phyloP scores from a whole-genome alignment of 805 yeast species.

The Ogataea paraovalis region DNA sequence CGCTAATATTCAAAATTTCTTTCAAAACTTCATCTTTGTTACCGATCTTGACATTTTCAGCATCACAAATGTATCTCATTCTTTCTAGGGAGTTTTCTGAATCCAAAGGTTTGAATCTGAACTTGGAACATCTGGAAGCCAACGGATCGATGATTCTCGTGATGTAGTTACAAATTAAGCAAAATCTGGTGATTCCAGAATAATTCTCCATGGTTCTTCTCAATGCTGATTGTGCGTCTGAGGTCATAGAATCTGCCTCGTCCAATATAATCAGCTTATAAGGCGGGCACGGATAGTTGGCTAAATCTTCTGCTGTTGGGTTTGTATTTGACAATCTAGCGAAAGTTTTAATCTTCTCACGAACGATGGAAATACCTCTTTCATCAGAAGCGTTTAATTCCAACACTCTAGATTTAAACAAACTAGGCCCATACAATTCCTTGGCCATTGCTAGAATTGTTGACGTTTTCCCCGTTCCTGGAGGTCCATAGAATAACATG shows the following conservation, averaged over 20 bases:
- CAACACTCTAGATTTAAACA: constrained; percentile 66
- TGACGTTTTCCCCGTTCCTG: constrained; percentile 91
- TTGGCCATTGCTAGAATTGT: constrained; percentile 80
- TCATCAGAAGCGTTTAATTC: constrained; percentile 90
- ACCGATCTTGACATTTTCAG: constrained; percentile 39
- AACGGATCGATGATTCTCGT: constrained; percentile 95
- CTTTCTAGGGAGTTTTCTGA: constrained; percentile 66
- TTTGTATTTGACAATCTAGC: constrained; percentile 83
- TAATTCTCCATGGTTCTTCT: constrained; percentile 93
- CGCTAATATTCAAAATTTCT: constrained; percentile 65
- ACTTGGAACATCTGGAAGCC: constrained; percentile 94
- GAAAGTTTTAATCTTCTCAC: constrained; percentile 80
- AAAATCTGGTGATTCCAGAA: constrained; percentile 86
- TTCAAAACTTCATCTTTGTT: constrained; percentile 52
- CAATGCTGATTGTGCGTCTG: constrained; percentile 93
- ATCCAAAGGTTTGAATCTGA: constrained; percentile 80
- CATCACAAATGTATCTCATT: constrained; percentile 54
- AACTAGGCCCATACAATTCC: constrained; percentile 70
- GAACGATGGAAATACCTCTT: constrained; percentile 82
- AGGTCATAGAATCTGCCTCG: constrained; percentile 97
- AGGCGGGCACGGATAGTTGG: constrained; percentile 91
- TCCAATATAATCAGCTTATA: constrained; percentile 88
- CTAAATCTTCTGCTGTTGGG: constrained; percentile 64
- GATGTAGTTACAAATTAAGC: constrained; percentile 92
- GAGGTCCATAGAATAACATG: constrained; percentile 90